A percentile compares a stretch with the other conserved stretches of the same genome.
Conservation (phyloP, 352 stramenopile species). For the Phytophthora pinifolia region DNA sequence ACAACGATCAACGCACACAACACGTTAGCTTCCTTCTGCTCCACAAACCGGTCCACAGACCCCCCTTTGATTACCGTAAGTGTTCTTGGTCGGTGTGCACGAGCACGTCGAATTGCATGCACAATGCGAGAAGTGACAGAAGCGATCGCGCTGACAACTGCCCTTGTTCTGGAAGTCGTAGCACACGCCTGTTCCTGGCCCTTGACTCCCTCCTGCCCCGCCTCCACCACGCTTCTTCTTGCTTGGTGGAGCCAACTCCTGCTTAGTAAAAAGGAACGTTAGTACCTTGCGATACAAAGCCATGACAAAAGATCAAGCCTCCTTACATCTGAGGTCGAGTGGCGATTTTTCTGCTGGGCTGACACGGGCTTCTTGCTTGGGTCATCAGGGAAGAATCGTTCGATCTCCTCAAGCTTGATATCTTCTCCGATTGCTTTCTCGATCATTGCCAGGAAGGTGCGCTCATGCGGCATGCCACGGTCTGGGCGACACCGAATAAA, state of each 20-base stretch:
- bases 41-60: background rate
- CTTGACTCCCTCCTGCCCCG: constrained; percentile 33
- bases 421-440: constrained; percentile 78
- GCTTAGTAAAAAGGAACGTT: background rate
- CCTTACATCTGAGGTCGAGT: constrained; percentile 45
- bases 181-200: constrained; percentile 73
- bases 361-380: constrained; percentile 51
- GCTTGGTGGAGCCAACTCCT: constrained; percentile 55
- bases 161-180: constrained; percentile 91
- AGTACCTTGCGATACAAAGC: constrained; percentile 1
- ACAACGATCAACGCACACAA: constrained; percentile 4
- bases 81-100: constrained; percentile 81
- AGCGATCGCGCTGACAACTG: constrained; percentile 77
- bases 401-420: constrained; percentile 82
- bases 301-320: background rate
- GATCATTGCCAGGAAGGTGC: constrained; percentile 50
- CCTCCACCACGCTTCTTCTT: constrained; percentile 69
- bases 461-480: constrained; percentile 65
- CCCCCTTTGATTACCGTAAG: constrained; percentile 57
- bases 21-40: constrained; percentile 12
- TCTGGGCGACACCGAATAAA: constrained; percentile 72
- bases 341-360: constrained; percentile 38
- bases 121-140: constrained; percentile 89
- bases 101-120: constrained; percentile 86
- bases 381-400: constrained; percentile 75